Base-by-base conservation (phyloP, 1,139 yeast genomes). In the Debaryomyces sp. region DNA sequence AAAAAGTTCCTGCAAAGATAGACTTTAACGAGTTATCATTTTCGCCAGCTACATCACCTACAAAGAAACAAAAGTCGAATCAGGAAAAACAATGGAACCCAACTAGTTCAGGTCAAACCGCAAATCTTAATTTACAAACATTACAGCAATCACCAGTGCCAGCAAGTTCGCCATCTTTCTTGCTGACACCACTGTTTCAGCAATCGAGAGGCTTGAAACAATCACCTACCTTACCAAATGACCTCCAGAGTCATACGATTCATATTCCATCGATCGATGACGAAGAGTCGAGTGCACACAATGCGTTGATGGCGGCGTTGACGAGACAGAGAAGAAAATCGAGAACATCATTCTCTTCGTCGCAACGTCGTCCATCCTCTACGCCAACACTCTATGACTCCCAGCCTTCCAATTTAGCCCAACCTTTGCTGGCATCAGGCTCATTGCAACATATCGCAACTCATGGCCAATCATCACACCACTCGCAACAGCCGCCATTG, bases 241-340 rank as follows among this genome's bases (percentile, higher is more conserved):
- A 30, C 13, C 18, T 13, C 33, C 44, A 34, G 29, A 56, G 50
- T 13, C 47, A 55, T 34, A 43, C 50, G 18, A 51, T 57, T 7
- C 36, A 33, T 24, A 23, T 56, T 48, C 49, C 54, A 15, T 41
- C 50, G 4, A 74, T 73, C 2, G 60, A 64, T 10, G 73, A 72
- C 44, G 77, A 71, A 51, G 78, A 73, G 50, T 59, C 71, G 13
- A 72, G 77, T 55, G 80, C 80, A 6, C 80, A 75, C 49, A 67
- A 66, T 52, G 80, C 80, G 3, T 62, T 75, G 41, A 59, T 73
- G 54, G 78, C 78, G 1, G 76, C 80, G 0, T 58, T 74, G 36
- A 62, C 67, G 8, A 54, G 76, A 43, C 72, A 67, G 47, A 53
- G 61, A 46, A 54, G 63, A 29, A 60, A 58, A 45, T 58, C 67